phyloP scores from a whole-genome alignment of 768 basidiomycete species.

The Lentinula sp. region DNA sequence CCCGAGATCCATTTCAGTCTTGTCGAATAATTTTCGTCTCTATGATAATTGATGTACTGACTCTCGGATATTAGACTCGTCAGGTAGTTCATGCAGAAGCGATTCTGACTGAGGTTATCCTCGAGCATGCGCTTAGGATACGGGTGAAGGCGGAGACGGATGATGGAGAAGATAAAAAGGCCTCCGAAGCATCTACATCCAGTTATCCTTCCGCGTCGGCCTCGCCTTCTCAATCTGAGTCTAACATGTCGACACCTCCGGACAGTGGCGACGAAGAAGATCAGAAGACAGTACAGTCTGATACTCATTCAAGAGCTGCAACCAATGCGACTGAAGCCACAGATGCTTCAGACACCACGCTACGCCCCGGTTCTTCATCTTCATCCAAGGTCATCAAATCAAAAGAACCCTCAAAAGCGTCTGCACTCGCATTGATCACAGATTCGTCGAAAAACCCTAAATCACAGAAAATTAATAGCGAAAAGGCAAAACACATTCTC shows the following conservation, averaged over 20 bases:
- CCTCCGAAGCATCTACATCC: not conserved
- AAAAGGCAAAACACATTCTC: constrained; percentile 42
- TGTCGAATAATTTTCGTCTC: not conserved
- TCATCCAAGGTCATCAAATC: not conserved
- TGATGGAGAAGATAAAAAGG: not conserved
- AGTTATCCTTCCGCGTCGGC: not conserved
- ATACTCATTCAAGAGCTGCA: not conserved
- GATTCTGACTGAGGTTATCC: constrained; percentile 34
- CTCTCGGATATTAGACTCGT: constrained; percentile 25
- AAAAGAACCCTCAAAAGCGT: not conserved
- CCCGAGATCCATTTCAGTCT: not conserved
- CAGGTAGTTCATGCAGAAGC: constrained; percentile 39
- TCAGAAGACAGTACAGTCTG: not conserved
- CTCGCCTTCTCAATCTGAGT: not conserved
- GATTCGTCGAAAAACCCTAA: constrained; percentile 2
- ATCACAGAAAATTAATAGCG: constrained; percentile 5
- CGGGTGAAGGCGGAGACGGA: constrained; percentile 45
- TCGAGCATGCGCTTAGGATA: constrained; percentile 50
- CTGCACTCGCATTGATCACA: not conserved
- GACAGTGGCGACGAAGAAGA: not conserved
- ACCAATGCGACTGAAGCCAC: not conserved
- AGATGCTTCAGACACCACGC: not conserved
- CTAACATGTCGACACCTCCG: not conserved
- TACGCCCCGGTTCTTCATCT: not conserved
- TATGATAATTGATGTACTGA: not conserved